Evolutionary conservation across 2,329 filamentous ascomycete genomes (phyloP), one percentile per base, ranked within the genome.

Genomic region (Trichoderma atroviride): DNA sequence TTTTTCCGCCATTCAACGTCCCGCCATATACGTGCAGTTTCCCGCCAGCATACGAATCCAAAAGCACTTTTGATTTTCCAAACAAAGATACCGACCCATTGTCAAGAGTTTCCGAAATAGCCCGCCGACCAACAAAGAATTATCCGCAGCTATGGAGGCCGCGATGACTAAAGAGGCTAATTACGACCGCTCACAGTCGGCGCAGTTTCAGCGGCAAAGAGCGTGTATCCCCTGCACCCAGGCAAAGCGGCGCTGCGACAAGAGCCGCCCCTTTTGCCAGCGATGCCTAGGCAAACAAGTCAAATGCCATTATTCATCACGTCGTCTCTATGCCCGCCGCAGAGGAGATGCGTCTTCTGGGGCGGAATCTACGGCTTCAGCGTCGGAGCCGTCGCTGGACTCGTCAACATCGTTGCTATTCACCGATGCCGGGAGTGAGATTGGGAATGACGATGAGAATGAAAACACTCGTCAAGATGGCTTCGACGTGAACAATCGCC

Each of bases 201-300:
- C 27, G n/a, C 62, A 14, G 29, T n/a, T 43, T 7, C 7, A 29
- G 22, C 50, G 63, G 16, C 62, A 43, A 40, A 78, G 77, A 69
- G 79, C 80, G 1, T 82, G 80, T 58, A 71, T 76, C 0, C 72
- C 75, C 29, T 82, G 80, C 71, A 77, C 79, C 19, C 75, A 72
- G 53, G 75, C 79, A 6, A 81, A 81, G 70, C 76, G 80, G 14
- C 77, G 78, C 61, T 82, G 80, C 70, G 77, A 78, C 65, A 81
- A 80, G 69, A 71, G 74, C 11, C 69, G 76, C 1, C 79, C 79
- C 3, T 64, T 73, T 3, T 81, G 79, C 53, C 75, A 74, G 61
- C 74, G 79, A 24, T 81, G 79, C 47, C 55, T 71, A n/a, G 70
- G 74, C 47, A 76, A 73, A 62, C 72, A 73, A 19, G 27, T 77